Evolutionary conservation across 2,329 filamentous ascomycete species (phyloP).

Genomic region (Verticillium dahliae): DNA sequence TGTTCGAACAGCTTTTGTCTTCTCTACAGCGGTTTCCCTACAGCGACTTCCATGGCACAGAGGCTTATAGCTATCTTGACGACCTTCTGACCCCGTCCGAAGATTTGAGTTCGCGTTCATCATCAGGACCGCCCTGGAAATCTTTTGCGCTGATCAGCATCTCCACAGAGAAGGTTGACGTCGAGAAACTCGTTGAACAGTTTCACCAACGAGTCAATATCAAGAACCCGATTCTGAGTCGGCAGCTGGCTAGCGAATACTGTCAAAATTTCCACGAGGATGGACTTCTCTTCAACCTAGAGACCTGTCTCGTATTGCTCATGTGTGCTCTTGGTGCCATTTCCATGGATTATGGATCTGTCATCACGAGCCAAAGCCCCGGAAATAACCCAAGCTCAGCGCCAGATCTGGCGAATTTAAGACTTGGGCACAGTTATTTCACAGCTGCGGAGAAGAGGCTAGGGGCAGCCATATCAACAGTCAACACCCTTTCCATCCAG

Average conservation of each 20-base stretch:
- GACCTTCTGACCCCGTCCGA: neutral
- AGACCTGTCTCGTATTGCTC: conserved; percentile 1
- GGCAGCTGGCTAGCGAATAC: neutral
- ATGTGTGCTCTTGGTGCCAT: neutral
- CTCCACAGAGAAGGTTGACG: neutral
- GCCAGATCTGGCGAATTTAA: neutral
- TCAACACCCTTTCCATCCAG: neutral
- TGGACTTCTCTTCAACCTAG: neutral
- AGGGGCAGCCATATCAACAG: neutral
- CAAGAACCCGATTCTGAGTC: neutral
- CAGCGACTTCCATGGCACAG: neutral
- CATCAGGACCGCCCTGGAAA: neutral
- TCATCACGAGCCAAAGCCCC: neutral
- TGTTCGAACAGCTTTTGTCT: neutral
- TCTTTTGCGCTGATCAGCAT: neutral
- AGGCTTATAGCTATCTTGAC: neutral
- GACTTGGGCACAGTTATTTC: neutral
- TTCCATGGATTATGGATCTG: neutral
- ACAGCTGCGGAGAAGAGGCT: neutral
- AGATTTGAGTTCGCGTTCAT: neutral
- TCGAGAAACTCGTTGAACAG: neutral
- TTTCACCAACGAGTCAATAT: neutral
- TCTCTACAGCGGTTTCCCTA: neutral
- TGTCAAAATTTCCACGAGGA: neutral
- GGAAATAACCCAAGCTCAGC: neutral